Evolutionary conservation across 768 basidiomycete species (phyloP).

Genomic region (Naganishia randhawae): DNA sequence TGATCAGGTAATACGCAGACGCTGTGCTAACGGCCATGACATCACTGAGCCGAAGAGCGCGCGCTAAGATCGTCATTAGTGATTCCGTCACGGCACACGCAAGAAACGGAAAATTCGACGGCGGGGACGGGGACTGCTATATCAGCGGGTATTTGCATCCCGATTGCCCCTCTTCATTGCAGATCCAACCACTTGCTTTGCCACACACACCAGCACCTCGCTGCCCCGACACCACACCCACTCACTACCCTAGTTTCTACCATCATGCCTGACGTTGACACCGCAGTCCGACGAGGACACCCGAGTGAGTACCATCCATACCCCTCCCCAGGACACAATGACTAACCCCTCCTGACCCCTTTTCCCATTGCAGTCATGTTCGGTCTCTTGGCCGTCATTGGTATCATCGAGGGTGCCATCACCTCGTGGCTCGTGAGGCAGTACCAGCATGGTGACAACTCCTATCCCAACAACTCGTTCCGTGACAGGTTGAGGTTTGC

Average conservation of each 20-base stretch:
- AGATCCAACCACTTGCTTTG: not conserved
- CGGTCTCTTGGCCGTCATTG: slow-evolving; percentile 41
- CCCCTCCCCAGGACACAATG: not conserved
- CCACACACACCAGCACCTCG: not conserved
- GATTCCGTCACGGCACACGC: slow-evolving; percentile 6
- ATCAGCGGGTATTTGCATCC: not conserved
- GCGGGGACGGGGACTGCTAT: not conserved
- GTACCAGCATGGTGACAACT: slow-evolving; percentile 32
- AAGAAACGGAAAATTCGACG: not conserved
- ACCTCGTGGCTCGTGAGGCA: slow-evolving; percentile 43
- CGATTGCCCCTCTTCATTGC: slow-evolving; percentile 9
- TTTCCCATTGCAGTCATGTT: slow-evolving; percentile 35
- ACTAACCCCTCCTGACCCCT: not conserved
- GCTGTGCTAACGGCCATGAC: not conserved
- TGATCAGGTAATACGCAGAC: slow-evolving; percentile 2
- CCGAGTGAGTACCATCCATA: slow-evolving; percentile 31
- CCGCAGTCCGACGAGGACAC: slow-evolving; percentile 45
- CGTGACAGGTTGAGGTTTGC: slow-evolving; percentile 46
- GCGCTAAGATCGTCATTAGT: not conserved
- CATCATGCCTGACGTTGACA: slow-evolving; percentile 35
- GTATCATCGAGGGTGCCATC: slow-evolving; percentile 46
- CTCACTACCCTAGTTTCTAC: slow-evolving; percentile 20
- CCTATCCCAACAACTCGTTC: slow-evolving; percentile 42
- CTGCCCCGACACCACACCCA: not conserved
- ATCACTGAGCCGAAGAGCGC: not conserved